Conservation (phyloP, 345 rosid species). For the Eucalyptus lansdowneana region DNA sequence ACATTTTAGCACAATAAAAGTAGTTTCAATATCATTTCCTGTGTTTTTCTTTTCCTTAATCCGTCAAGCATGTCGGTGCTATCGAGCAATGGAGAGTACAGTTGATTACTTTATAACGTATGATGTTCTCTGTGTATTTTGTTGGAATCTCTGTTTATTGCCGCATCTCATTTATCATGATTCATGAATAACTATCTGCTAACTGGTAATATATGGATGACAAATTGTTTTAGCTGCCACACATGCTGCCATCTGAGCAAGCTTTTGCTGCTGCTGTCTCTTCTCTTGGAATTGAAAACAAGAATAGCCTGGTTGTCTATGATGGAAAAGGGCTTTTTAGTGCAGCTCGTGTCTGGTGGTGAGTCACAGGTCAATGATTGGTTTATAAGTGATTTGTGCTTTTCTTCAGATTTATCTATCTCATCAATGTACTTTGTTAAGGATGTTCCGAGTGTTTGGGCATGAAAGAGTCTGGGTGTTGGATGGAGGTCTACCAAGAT, state of each 20-base stretch:
- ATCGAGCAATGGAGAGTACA: not conserved
- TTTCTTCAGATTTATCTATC: not conserved
- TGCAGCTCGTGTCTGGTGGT: slow-evolving; percentile 99
- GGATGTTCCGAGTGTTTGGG: slow-evolving; percentile 98
- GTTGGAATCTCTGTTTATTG: not conserved
- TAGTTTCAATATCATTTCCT: not conserved
- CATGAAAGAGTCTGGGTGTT: slow-evolving; percentile 90
- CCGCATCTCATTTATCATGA: not conserved
- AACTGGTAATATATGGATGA: not conserved
- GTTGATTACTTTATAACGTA: not conserved
- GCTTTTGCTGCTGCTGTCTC: slow-evolving; percentile 97
- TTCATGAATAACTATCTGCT: not conserved
- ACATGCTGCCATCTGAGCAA: slow-evolving; percentile 94
- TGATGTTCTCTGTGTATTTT: not conserved
- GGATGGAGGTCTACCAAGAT: slow-evolving; percentile 94
- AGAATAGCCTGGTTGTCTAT: slow-evolving; percentile 85
- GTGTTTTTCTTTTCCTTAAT: not conserved
- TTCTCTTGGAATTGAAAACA: slow-evolving; percentile 86
- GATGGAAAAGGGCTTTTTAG: slow-evolving; percentile 98
- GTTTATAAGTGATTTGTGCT: not conserved
- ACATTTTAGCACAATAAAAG: not conserved
- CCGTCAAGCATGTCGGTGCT: not conserved
- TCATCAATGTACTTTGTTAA: slow-evolving; percentile 4
- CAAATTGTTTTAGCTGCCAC: slow-evolving; percentile 65
- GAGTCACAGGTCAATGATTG: slow-evolving; percentile 10